phyloP scores from a whole-genome alignment of 148 eudicot species.

The Nepenthes gracilis region DNA sequence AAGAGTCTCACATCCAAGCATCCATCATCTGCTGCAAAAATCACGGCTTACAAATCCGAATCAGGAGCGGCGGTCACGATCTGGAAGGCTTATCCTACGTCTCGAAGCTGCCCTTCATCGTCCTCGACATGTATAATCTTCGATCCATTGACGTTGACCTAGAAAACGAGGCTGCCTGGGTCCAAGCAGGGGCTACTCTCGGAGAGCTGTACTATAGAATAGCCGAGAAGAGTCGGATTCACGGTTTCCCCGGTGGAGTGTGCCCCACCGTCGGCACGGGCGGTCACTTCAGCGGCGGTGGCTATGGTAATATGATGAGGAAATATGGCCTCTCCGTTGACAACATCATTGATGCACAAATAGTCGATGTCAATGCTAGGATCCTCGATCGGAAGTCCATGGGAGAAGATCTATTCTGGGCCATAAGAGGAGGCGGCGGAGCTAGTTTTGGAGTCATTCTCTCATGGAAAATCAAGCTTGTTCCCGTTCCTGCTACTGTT shows the following conservation, averaged over 20 bases:
- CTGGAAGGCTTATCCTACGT: constrained; percentile 18
- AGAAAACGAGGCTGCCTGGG: constrained; percentile 5
- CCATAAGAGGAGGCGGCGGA: constrained; percentile 16
- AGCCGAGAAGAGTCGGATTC: constrained; percentile 5
- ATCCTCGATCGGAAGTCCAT: constrained; percentile 12
- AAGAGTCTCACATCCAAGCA: constrained; percentile 8
- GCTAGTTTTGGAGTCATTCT: constrained; percentile 22
- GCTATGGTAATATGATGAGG: constrained; percentile 14
- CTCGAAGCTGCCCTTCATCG: constrained; percentile 4
- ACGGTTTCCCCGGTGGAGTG: constrained; percentile 12
- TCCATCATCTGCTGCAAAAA: constrained; percentile 13
- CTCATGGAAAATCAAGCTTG: constrained; percentile 9
- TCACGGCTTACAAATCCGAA: neutral
- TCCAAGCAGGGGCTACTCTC: constrained; percentile 14
- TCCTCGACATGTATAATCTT: constrained; percentile 21
- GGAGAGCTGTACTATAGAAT: constrained; percentile 19
- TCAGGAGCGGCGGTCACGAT: constrained; percentile 23
- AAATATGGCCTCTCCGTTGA: constrained; percentile 14
- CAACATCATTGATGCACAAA: constrained; percentile 9
- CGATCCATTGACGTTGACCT: constrained; percentile 3
- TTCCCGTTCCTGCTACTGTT: constrained; percentile 10
- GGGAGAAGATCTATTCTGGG: constrained; percentile 25
- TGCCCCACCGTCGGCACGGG: constrained; percentile 18
- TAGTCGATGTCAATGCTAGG: constrained; percentile 10
- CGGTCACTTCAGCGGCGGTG: constrained; percentile 19